Conservation (phyloP, 441 rosid species). For the Erodium moschatum region DNA sequence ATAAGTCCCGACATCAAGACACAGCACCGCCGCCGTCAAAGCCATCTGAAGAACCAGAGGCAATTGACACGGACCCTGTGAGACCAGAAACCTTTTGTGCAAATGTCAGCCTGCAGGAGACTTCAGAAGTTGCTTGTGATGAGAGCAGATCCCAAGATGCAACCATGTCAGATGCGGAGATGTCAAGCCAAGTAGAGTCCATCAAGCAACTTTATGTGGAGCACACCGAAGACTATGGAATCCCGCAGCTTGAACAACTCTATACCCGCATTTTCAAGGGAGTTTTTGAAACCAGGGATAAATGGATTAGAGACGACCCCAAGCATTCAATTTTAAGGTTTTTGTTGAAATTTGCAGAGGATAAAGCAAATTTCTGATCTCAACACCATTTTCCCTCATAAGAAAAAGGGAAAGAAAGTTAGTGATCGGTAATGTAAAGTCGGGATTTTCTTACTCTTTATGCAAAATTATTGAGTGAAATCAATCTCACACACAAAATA, state of each 20-base stretch:
- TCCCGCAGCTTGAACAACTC: conserved; percentile 84
- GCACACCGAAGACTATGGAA: conserved; percentile 48
- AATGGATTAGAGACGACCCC: conserved; percentile 37
- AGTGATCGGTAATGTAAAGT: conserved; percentile 36
- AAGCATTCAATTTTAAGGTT: conserved; percentile 75
- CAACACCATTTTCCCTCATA: conserved; percentile 11
- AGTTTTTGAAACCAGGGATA: conserved; percentile 45
- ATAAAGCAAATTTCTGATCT: conserved; percentile 56
- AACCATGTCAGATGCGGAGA: conserved; percentile 37
- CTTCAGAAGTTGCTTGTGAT: conserved; percentile 29
- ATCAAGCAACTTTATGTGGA: conserved; percentile 42
- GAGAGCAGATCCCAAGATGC: conserved; percentile 30
- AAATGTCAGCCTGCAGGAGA: conserved; percentile 30
- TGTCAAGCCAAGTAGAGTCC: conserved; percentile 32
- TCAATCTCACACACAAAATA: not conserved
- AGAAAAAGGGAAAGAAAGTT: conserved; percentile 10
- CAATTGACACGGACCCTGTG: conserved; percentile 28
- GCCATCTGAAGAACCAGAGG: conserved; percentile 30
- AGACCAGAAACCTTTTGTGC: conserved; percentile 29
- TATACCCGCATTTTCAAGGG: conserved; percentile 70
- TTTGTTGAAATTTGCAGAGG: conserved; percentile 64
- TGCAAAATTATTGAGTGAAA: conserved; percentile 31
- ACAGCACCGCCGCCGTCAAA: conserved; percentile 27
- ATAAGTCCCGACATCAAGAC: conserved; percentile 40
- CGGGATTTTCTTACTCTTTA: conserved; percentile 42